Conservation (phyloP, 257 asterid genomes). For the Vinca minor region DNA sequence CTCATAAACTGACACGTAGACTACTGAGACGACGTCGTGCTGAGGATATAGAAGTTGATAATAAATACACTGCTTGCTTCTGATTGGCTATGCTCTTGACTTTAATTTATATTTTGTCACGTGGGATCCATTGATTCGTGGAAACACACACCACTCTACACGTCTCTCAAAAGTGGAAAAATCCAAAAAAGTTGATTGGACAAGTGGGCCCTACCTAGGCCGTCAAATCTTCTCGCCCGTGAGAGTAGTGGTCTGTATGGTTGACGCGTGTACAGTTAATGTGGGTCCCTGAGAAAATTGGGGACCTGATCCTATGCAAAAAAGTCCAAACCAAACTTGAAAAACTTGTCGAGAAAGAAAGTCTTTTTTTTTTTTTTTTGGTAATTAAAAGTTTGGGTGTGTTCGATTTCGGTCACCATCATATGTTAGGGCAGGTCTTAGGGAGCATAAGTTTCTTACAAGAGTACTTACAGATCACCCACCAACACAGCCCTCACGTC, state of each 20-base stretch:
- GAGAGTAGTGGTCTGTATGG: constrained; percentile 24
- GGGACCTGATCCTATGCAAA: constrained; percentile 6
- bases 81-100: constrained; percentile 58
- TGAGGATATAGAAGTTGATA: constrained; percentile 37
- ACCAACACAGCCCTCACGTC: too few relatives aligned
- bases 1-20: constrained; percentile 39
- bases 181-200: constrained; percentile 44
- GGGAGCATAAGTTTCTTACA: too few relatives aligned
- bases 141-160: constrained; percentile 31
- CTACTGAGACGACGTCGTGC: constrained; percentile 49
- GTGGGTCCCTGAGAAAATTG: constrained; percentile 16
- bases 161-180: constrained; percentile 33
- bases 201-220: constrained; percentile 33
- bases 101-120: constrained; percentile 17
- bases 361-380: too few relatives aligned
- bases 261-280: constrained; percentile 58
- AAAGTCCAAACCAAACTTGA: constrained; percentile 22
- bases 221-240: constrained; percentile 34
- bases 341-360: not conserved
- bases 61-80: constrained; percentile 46
- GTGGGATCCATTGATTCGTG: constrained; percentile 38
- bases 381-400: too few relatives aligned
- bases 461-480: too few relatives aligned
- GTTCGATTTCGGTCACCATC: too few relatives aligned
- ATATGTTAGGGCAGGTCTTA: too few relatives aligned